Conservation (phyloP, 1,139 yeast species). For the Magnusiomyces tetraspermus region DNA sequence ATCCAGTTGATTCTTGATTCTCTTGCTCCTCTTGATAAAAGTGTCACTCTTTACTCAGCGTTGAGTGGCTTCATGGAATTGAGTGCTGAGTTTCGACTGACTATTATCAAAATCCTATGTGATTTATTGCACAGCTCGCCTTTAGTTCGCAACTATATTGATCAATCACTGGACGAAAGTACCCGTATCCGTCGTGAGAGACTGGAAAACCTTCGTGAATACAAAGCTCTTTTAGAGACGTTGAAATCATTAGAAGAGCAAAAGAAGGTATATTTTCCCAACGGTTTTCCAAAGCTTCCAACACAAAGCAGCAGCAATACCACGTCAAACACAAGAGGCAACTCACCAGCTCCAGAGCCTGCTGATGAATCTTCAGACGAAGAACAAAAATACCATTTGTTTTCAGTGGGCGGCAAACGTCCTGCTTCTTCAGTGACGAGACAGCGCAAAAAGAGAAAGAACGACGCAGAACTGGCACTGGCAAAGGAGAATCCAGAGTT, state of each 20-base stretch:
- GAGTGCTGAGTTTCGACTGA: slow-evolving; percentile 42
- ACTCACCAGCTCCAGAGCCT: slow-evolving; percentile 5
- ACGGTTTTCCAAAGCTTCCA: slow-evolving; percentile 16
- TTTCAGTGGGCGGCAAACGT: slow-evolving; percentile 11
- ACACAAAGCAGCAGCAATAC: slow-evolving; percentile 5
- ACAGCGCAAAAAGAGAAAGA: slow-evolving; percentile 26
- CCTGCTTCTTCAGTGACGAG: slow-evolving; percentile 18
- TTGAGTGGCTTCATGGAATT: slow-evolving; percentile 32
- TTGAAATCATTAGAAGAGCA: slow-evolving; percentile 37
- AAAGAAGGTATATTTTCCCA: slow-evolving; percentile 21
- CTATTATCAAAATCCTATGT: slow-evolving; percentile 47
- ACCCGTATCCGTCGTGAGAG: slow-evolving; percentile 57
- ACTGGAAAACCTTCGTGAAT: slow-evolving; percentile 57
- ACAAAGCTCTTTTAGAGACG: slow-evolving; percentile 40
- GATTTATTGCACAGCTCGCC: slow-evolving; percentile 50
- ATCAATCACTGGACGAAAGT: slow-evolving; percentile 56
- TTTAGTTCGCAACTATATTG: slow-evolving; percentile 55
- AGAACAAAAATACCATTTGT: slow-evolving; percentile 6
- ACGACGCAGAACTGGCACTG: slow-evolving; percentile 46
- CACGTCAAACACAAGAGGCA: slow-evolving; percentile 1
- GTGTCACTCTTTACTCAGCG: slow-evolving; percentile 45
- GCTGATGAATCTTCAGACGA: slow-evolving; percentile 12
- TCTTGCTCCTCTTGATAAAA: slow-evolving; percentile 48
- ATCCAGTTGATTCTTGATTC: slow-evolving; percentile 41
- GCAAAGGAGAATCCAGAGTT: slow-evolving; percentile 42